These are phyloP conservation scores for Lagerstroemia fauriei DNA, from an alignment of 441 rosid genomes.

Conservation along the genomic window DNA sequence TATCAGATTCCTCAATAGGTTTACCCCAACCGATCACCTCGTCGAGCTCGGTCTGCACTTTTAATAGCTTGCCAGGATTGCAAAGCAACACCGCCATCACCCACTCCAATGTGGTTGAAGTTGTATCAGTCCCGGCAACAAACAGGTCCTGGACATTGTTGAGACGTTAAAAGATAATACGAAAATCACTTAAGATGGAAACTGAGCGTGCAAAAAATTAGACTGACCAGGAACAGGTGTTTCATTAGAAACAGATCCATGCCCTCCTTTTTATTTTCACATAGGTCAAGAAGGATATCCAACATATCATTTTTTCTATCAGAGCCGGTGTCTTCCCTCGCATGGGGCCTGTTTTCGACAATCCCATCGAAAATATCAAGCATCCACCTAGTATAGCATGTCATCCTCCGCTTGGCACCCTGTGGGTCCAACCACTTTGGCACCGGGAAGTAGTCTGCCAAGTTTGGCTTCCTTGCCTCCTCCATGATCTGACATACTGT, in stretches of 20 bases:
- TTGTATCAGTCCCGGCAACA: slow-evolving; percentile 12
- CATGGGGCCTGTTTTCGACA: slow-evolving; percentile 20
- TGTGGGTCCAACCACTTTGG: background rate
- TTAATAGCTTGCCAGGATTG: slow-evolving; percentile 6
- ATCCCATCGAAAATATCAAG: background rate
- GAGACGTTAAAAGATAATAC: background rate
- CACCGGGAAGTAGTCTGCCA: slow-evolving; percentile 24
- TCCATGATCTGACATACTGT: background rate
- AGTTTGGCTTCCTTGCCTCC: slow-evolving; percentile 23
- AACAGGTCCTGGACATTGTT: background rate
- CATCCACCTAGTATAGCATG: background rate
- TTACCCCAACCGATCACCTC: background rate
- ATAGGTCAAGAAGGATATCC: slow-evolving; percentile 19
- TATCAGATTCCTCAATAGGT: background rate
- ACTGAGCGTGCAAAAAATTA: no score
- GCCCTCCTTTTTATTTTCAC: slow-evolving; percentile 17
- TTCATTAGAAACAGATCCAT: background rate
- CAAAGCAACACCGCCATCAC: slow-evolving; percentile 13
- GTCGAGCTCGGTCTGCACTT: slow-evolving; percentile 3
- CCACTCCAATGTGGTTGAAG: slow-evolving; percentile 24
- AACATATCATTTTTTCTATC: background rate
- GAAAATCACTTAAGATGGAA: no score
- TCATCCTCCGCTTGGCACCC: slow-evolving; percentile 1
- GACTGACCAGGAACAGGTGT: background rate
- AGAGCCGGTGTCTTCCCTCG: background rate